Base-by-base conservation (phyloP, 2,329 filamentous ascomycete species). In the Trichoderma koningii region DNA sequence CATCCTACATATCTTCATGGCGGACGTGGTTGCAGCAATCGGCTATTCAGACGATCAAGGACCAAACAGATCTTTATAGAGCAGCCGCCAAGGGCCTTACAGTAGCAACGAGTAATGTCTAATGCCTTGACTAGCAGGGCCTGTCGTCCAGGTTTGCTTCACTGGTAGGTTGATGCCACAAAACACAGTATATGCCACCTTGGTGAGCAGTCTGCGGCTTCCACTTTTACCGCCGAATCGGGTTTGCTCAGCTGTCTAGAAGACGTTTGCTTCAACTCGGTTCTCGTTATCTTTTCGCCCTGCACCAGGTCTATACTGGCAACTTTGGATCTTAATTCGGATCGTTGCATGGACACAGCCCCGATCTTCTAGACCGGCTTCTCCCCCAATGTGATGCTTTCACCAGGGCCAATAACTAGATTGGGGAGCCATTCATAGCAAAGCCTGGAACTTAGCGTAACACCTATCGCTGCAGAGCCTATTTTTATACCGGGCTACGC, bases 401-500 rank as follows among this genome's bases (percentile, higher is more conserved):
- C 21, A 30, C 12, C 34, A 17, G 52, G 21, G 47, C 47, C 3
- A 17, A 50, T 51, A 17, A 26, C 23, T 15, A 7, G 48, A 38
- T 15, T 53, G 28, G 59, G 17, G 48, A 14, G 23, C 19, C n/a
- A 42, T 51, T 52, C 28, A 34, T 47, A 21, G 34, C 17, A 38
- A 52, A 17, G 47, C 47, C 42, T 42, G 47, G 34, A 42, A 15
- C 10, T 45, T 62, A 62, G 59, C 57, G 57, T 44, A 19, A 44
- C 7, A 26, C 26, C 38, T 45, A 41, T 50, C 41, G 10, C 48
- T 62, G 23, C 34, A 41, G 52, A 3, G 5, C 38, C 59, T 62
- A 52, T 62, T 62, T 62, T 62, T 62, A 47, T 38, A 30, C n/a
- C 59, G 45, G 48, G 48, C 59, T 62, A 62, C 53, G 59, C 45